These are phyloP conservation scores for Zoysia pacifica DNA, from an alignment of 176 grass and related monocot genomes.

Conservation along the genomic window DNA sequence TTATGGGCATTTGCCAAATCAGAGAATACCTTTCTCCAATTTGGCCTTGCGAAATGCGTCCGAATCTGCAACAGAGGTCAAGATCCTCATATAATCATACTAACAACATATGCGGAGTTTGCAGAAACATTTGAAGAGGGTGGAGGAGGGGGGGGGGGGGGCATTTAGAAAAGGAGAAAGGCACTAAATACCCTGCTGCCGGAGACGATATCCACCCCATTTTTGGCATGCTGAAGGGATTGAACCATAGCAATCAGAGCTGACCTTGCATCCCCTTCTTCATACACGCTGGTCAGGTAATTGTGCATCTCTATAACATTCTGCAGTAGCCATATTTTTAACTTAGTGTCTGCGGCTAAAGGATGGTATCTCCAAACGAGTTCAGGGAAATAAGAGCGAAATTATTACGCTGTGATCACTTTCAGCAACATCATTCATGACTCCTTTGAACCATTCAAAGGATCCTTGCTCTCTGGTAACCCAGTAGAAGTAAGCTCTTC, in stretches of 20 bases:
- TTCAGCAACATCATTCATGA: slow-evolving; percentile 96
- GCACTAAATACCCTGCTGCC: slow-evolving; percentile 62
- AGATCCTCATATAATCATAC: not conserved
- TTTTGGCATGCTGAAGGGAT: slow-evolving; percentile 86
- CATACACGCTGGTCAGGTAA: slow-evolving; percentile 96
- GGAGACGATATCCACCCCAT: slow-evolving; percentile 90
- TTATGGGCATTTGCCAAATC: slow-evolving; percentile 79
- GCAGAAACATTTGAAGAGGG: not conserved
- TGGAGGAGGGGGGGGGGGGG: too few species aligned
- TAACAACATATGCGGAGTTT: not conserved
- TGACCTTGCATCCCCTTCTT: slow-evolving; percentile 96
- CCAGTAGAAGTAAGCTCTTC: slow-evolving; percentile 97
- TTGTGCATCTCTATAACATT: slow-evolving; percentile 97
- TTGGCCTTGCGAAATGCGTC: slow-evolving; percentile 96
- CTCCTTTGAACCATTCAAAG: slow-evolving; percentile 98
- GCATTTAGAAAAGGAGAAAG: not conserved
- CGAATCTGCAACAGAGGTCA: slow-evolving; percentile 59
- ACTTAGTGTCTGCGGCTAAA: slow-evolving; percentile 11
- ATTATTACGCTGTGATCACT: slow-evolving; percentile 68
- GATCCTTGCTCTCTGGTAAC: slow-evolving; percentile 98
- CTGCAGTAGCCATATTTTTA: slow-evolving; percentile 56
- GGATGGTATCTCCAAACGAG: slow-evolving; percentile 5
- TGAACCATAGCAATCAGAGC: slow-evolving; percentile 93
- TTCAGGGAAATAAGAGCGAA: slow-evolving; percentile 14
- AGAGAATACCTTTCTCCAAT: slow-evolving; percentile 93